Evolutionary conservation across 495 filamentous ascomycete species (phyloP), one percentile per base, ranked within the genome.

Genomic region (Astrocystis sublimbata): DNA sequence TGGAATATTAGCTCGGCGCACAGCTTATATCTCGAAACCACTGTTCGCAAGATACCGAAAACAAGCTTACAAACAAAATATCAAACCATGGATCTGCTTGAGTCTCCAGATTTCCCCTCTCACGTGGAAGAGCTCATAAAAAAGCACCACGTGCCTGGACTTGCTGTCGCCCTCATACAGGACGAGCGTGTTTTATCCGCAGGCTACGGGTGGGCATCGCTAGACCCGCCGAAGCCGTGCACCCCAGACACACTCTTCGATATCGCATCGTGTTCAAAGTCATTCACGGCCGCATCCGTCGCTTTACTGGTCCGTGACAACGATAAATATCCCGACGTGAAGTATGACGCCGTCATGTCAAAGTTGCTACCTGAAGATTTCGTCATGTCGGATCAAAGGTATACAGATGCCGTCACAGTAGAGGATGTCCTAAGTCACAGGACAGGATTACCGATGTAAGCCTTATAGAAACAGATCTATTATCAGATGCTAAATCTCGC

Each of bases 341-440:
- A 73, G 52, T 87, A 80, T 72, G 69, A 75, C 0, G 81, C 81
- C 0, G 74, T 74, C 0, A 65, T 86, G 30, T 70, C 74, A 8
- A 67, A 68, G 3, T 43, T 86, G 6, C 79, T 87, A 9, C 79
- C 73, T 4, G 81, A 78, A 1, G 82, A 85, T 50, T 87, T 87
- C 54, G 76, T 81, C 40, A 70, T 87, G 13, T 65, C 72, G 0
- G 73, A 79, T 24, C 65, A 70, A 6, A 75, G 74, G 31, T 68
- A 73, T 2, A 85, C 83, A 4, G 60, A 64, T 4, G 73, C 75
- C 43, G 68, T 78, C 35, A 84, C 81, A 5, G 65, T 84, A 40
- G 79, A 85, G 45, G 81, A 82, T 62, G 69, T 76, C 2, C 67
- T 81, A 17, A 76, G 78, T 45, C 79, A 83, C 61, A 76, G 75